Evolutionary conservation across 179 eudicot genomes (phyloP).

Genomic region (Spergularia azorica): DNA sequence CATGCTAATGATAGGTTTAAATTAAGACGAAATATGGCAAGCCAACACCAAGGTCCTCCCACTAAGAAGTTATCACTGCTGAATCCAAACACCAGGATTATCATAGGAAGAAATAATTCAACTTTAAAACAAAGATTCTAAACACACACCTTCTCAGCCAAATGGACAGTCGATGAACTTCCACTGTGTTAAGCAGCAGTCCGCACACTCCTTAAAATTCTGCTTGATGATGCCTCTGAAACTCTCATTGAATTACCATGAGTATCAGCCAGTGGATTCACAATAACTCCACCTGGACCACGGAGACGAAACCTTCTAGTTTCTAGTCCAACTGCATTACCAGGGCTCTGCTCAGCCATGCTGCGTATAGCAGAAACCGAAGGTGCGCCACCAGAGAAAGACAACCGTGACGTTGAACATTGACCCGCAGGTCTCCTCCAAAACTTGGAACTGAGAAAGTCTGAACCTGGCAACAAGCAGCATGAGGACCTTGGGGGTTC

Average conservation of each 20-base stretch:
- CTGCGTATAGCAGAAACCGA: conserved; percentile 31
- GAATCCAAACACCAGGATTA: neutral
- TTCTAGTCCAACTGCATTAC: conserved; percentile 36
- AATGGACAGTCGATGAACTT: conserved; percentile 15
- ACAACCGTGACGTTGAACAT: conserved; percentile 43
- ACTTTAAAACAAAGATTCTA: neutral
- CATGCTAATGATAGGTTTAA: neutral
- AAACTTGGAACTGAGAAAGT: conserved; percentile 71
- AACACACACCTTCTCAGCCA: conserved; percentile 18
- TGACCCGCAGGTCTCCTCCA: conserved; percentile 65
- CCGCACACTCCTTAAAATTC: conserved; percentile 32
- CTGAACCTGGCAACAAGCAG: conserved; percentile 81
- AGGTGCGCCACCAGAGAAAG: conserved; percentile 38
- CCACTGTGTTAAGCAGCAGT: conserved; percentile 32
- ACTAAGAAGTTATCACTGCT: neutral
- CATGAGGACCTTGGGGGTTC: conserved; percentile 59
- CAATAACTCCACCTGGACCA: conserved; percentile 43
- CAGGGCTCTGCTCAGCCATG: conserved; percentile 32
- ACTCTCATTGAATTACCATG: conserved; percentile 33
- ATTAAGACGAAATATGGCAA: neutral
- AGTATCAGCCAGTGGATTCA: conserved; percentile 78
- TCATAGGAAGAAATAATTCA: neutral
- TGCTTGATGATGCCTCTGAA: conserved; percentile 46
- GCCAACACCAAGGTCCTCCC: neutral
- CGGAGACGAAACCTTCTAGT: conserved; percentile 46